Conservation (phyloP, 2,329 filamentous ascomycete species). For the Alternaria sp. region DNA sequence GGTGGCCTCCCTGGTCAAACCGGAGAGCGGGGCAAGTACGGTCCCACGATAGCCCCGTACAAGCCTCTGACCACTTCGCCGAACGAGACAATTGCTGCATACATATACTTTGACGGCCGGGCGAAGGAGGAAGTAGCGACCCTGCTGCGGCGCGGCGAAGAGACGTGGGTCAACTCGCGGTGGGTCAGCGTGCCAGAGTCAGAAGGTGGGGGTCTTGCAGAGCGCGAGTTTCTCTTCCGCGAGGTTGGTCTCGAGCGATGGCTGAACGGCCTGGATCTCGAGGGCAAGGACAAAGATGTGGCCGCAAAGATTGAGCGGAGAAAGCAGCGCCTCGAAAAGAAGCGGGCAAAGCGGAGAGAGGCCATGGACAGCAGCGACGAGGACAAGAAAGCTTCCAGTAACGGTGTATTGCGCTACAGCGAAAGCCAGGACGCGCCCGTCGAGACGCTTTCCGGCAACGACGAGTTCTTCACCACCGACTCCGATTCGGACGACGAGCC, state of each 20-base stretch:
- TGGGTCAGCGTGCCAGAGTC: constrained; percentile 95
- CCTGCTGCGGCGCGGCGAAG: constrained; percentile 86
- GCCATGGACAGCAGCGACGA: constrained; percentile 60
- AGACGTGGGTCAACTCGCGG: constrained; percentile 98
- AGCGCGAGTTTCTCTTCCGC: constrained; percentile 95
- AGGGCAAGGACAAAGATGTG: constrained; percentile 78
- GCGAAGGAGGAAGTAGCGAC: constrained; percentile 97
- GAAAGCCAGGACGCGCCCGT: constrained; percentile 77
- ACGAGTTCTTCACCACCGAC: constrained; percentile 68
- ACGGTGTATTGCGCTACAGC: constrained; percentile 79
- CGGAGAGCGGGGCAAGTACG: constrained; percentile 61
- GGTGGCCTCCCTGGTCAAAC: constrained; percentile 69
- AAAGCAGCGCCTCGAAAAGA: constrained; percentile 78
- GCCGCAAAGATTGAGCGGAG: constrained; percentile 77
- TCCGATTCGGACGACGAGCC: constrained; percentile 82
- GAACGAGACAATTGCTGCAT: constrained; percentile 97
- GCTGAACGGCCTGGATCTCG: constrained; percentile 95
- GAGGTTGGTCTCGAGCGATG: constrained; percentile 96
- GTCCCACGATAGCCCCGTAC: constrained; percentile 77
- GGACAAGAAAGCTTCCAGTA: constrained; percentile 47
- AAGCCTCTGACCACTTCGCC: constrained; percentile 90
- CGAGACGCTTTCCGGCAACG: constrained; percentile 76
- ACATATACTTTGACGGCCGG: constrained; percentile 98
- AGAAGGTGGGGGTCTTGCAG: constrained; percentile 92
- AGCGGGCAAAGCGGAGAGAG: constrained; percentile 78